Evolutionary conservation across 768 basidiomycete genomes (phyloP), one percentile per base, ranked within the genome.

Genomic region (Trametes cubensis): DNA sequence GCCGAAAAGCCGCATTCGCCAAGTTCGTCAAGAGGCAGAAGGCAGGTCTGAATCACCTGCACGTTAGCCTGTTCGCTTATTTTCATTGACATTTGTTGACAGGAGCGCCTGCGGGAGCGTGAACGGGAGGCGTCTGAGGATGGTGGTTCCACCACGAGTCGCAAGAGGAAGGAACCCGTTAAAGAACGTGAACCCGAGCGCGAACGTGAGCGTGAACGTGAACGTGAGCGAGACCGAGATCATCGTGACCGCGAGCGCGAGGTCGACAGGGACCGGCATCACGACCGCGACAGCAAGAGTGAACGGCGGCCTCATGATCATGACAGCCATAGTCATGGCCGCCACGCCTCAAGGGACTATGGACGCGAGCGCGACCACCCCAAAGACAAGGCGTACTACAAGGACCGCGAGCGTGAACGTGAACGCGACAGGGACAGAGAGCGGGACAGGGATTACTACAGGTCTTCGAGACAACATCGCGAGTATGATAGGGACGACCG

Each of bases 1-100:
- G 85, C 18, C 79, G 94, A 46, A 85, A 86, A 30, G 80, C 83
- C 5, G 95, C 95, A 1, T 98, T 94, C 73, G 76, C 83, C 18
- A 98, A 95, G 76, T 96, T 87, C 72, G 80, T 95, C 54, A 92
- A 90, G 73, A 78, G 96, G 60, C 94, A 97, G 71, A 97, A 94
- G 83, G 94, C 91, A 58, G 41, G 72, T 67, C 60, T 30, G 21
- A 8, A 40, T 45, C 18, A 44, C 46, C 14, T 63, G 20, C 51
- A 40, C 65, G 55, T 62, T 42, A 55, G 44, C 55, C 58, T 28
- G 15, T 42, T 34, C 26, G 21, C 40, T 62, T 52, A 26, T 34
- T 8, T 17, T n/a, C 48, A 7, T 39, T 54, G 51, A 21, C 45
- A 23, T 41, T 15, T 38, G 25, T 55, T 25, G 28, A 42, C 66